phyloP scores from a whole-genome alignment of 2,329 filamentous ascomycete genomes.

The Colletotrichum euphorbiae region DNA sequence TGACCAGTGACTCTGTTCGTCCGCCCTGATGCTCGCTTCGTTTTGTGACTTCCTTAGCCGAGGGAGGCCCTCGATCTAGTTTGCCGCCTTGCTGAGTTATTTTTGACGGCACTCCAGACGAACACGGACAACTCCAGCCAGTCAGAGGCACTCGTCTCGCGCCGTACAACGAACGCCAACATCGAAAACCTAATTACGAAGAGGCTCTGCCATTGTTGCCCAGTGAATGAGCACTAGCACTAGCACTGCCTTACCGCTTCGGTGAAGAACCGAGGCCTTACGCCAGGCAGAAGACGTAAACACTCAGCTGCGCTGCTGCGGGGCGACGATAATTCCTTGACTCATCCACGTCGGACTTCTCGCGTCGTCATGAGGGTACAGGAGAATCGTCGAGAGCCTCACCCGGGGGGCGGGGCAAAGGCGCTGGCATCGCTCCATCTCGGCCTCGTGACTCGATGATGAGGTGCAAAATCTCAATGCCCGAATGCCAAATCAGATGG shows the following conservation, averaged over 20 bases:
- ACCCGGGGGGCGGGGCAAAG: slow-evolving; percentile 14
- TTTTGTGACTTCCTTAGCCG: not conserved
- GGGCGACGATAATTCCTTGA: slow-evolving; percentile 3
- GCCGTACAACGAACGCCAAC: not conserved
- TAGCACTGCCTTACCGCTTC: slow-evolving; percentile 14
- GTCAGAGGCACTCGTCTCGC: not conserved
- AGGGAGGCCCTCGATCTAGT: not conserved
- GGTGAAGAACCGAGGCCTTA: slow-evolving; percentile 9
- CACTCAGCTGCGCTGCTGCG: not conserved
- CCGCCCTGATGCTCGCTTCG: slow-evolving; percentile 5
- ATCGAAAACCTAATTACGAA: slow-evolving; percentile 4
- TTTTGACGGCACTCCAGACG: not conserved
- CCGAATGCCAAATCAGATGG: slow-evolving; percentile 2
- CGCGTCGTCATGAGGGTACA: not conserved
- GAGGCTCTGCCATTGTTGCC: not conserved
- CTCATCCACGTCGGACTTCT: slow-evolving; percentile 5
- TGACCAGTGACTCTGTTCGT: slow-evolving; percentile 6
- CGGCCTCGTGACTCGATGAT: not conserved
- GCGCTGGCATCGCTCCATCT: not conserved
- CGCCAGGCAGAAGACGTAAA: slow-evolving; percentile 7
- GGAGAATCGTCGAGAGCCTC: not conserved
- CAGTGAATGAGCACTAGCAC: not conserved
- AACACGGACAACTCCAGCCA: not conserved
- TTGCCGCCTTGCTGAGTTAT: not conserved
- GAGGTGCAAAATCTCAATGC: not conserved